Evolutionary conservation across 2,329 filamentous ascomycete genomes (phyloP), one percentile per base, ranked within the genome.

Genomic region (Scytalidium lignicola): DNA sequence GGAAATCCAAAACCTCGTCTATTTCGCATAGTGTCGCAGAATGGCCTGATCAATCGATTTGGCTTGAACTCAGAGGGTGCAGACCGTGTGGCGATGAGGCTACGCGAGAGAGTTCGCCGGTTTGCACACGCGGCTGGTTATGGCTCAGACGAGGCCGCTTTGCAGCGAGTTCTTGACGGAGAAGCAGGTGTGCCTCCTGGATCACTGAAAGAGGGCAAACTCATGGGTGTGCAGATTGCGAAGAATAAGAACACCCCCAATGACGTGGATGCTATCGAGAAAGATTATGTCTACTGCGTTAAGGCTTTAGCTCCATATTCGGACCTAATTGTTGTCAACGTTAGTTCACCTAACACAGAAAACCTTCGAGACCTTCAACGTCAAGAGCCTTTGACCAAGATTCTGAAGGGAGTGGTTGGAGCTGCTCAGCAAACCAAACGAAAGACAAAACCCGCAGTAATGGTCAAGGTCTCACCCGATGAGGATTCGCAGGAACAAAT

Each of bases 401-500:
- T 99, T 43, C 72, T 99, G 39, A 80, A 76, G 9, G 88, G 88
- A 1, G 92, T 97, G 0, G 92, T 97, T 1, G 75, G 81, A 15
- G 88, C 92, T 48, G 90, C 90, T 1, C 73, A 79, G 57, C 74
- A 74, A 54, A 78, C 86, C 12, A 75, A 86, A 22, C 78, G 91
- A 57, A 86, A 81, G 65, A 80, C 76, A 1, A 88, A 85, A 62
- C 89, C 88, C 0, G 82, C 76, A 50, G 89, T 99, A 50, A 96
- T 99, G 89, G 93, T 99, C 61, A 99, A 99, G 74, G 92, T 99
- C 18, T 95, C 89, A 51, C 93, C 93, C 0, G 93, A 99, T 60
- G 93, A 97, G 70, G 90, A 96, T 65, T 82, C 86, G 18, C 83
- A 90, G 46, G 74, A 83, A 49, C 90, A 99, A 65, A 81, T 99